A percentile compares a stretch with the other conserved stretches of the same genome.
phyloP scores from a whole-genome alignment of 441 rosid genomes.

The Corymbia calophylla region DNA sequence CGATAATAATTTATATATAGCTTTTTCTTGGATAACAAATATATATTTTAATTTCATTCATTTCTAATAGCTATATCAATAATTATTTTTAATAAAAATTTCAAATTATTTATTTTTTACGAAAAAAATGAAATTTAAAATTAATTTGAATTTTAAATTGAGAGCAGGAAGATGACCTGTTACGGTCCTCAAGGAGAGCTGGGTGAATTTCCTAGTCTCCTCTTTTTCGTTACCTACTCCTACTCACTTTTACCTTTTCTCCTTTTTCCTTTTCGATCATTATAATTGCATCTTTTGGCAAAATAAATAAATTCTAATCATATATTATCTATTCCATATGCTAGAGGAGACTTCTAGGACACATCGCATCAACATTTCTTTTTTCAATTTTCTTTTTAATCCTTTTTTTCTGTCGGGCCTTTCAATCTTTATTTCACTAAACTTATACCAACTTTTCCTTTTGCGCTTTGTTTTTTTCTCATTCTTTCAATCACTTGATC shows the following conservation, averaged over 20 bases:
- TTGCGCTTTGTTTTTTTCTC: background rate
- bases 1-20: accelerated
- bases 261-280: background rate
- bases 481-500: background rate
- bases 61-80: accelerated
- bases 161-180: background rate
- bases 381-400: background rate
- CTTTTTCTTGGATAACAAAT: accelerated
- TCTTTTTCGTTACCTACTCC: background rate
- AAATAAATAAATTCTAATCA: background rate
- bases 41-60: background rate
- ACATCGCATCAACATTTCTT: background rate
- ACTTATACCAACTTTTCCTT: background rate
- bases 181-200: background rate
- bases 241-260: background rate
- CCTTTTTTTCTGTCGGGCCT: background rate
- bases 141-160: background rate
- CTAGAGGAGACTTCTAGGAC: background rate
- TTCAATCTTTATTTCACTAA: background rate
- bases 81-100: background rate
- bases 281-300: background rate
- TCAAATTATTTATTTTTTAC: background rate
- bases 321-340: background rate
- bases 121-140: background rate
- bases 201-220: background rate